Evolutionary conservation across 148 eudicot species (phyloP).

Genomic region (Amaranthus hypochondriacus): DNA sequence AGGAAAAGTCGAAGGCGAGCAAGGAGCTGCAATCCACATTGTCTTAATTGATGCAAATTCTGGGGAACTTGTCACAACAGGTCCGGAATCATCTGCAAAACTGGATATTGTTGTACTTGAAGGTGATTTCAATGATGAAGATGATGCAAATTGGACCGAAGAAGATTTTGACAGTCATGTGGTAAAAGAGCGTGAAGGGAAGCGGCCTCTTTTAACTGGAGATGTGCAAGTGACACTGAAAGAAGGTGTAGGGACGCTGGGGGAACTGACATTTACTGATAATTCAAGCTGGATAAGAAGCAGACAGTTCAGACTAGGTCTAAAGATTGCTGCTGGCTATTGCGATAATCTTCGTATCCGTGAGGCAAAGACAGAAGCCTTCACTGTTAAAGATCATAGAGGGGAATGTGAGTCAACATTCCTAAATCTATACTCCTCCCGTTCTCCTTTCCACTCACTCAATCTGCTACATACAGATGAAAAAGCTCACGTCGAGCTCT

Average conservation of each 20-base stretch:
- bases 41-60: constrained; percentile 74
- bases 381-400: constrained; percentile 93
- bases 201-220: constrained; percentile 86
- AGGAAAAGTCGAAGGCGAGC: constrained; percentile 91
- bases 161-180: constrained; percentile 86
- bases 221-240: constrained; percentile 72
- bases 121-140: constrained; percentile 89
- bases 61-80: constrained; percentile 63
- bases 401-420: constrained; percentile 68
- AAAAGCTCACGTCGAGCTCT: too few species aligned
- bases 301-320: constrained; percentile 84
- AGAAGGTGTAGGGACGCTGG: constrained; percentile 89
- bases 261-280: constrained; percentile 88
- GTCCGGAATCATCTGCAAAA: constrained; percentile 74
- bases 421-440: neutral
- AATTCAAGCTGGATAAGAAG: constrained; percentile 97
- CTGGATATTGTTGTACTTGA: constrained; percentile 88
- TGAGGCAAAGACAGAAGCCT: constrained; percentile 95
- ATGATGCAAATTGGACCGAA: constrained; percentile 70
- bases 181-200: constrained; percentile 94
- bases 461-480: too few species aligned
- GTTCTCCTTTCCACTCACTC: too few species aligned
- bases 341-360: constrained; percentile 68
- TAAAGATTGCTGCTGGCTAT: constrained; percentile 64
- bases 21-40: constrained; percentile 76